Evolutionary conservation across 108 stramenopile genomes (phyloP).

Genomic region (Aurantiochytrium sp.): DNA sequence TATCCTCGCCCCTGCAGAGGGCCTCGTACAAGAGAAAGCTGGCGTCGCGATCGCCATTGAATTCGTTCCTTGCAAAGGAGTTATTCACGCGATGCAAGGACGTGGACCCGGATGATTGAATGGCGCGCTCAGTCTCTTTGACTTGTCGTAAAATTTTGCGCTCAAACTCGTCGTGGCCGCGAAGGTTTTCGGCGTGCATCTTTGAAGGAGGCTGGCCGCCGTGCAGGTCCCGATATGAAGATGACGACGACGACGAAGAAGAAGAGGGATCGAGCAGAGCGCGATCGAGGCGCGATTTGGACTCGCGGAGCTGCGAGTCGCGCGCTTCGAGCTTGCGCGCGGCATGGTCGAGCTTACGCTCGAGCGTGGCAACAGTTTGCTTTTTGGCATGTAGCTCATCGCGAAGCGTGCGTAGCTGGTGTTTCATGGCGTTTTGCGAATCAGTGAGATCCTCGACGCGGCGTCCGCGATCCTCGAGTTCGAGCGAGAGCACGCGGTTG

Average conservation of each 20-base stretch:
- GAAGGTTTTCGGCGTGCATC: too few species aligned
- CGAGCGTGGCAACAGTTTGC: neutral
- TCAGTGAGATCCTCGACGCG: neutral
- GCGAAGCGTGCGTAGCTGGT: neutral
- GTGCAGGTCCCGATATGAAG: too few species aligned
- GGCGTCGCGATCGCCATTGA: neutral
- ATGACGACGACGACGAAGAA: too few species aligned
- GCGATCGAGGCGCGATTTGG: neutral
- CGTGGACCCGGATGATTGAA: neutral
- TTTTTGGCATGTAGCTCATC: neutral
- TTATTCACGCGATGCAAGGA: neutral
- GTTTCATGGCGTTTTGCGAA: neutral
- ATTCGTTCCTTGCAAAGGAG: neutral
- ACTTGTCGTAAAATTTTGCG: neutral
- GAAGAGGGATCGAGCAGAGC: neutral
- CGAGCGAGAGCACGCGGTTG: conserved; percentile 1
- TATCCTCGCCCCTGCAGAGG: neutral
- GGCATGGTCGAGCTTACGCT: neutral
- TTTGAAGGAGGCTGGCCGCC: too few species aligned
- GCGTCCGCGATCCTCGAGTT: neutral
- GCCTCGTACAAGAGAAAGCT: neutral
- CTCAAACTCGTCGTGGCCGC: conserved; percentile 4
- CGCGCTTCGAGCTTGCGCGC: neutral
- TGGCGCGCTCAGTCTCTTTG: conserved; percentile 8
- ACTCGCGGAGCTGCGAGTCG: neutral